These are phyloP conservation scores for Phlyctochytrium arcticum DNA, from an alignment of 192 early-diverging fungal genomes.

Conservation along the genomic window DNA sequence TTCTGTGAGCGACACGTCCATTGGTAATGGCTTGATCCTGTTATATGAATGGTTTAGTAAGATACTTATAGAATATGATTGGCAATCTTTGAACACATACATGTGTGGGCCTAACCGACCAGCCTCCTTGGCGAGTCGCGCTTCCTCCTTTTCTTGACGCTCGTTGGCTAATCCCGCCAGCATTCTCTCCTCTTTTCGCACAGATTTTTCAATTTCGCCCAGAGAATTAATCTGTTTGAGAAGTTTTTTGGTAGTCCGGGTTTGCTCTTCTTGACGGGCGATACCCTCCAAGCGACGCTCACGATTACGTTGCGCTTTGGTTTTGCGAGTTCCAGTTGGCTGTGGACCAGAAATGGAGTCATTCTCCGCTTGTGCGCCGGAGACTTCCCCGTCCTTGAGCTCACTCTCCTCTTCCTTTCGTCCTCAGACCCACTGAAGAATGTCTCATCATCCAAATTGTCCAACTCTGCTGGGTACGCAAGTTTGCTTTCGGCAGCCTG, in stretches of 20 bases:
- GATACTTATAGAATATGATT: background rate
- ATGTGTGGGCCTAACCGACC: slow-evolving; percentile 26
- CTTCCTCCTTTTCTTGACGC: slow-evolving; percentile 4
- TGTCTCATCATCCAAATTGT: slow-evolving; percentile 42
- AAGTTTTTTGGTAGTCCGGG: slow-evolving; percentile 9
- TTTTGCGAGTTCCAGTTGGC: slow-evolving; percentile 18
- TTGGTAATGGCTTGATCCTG: slow-evolving; percentile 30
- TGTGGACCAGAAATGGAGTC: background rate
- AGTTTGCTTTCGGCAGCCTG: slow-evolving; percentile 32
- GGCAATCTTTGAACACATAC: slow-evolving; percentile 18
- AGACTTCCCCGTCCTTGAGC: slow-evolving; percentile 16
- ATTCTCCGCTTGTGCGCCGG: background rate
- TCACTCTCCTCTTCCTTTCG: slow-evolving; percentile 32
- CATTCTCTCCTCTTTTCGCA: slow-evolving; percentile 24
- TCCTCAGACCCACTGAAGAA: slow-evolving; percentile 40
- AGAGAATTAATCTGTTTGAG: slow-evolving; percentile 19
- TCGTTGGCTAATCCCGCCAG: background rate
- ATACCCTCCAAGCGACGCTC: slow-evolving; percentile 1
- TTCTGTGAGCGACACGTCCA: slow-evolving; percentile 49
- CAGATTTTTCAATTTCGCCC: slow-evolving; percentile 25
- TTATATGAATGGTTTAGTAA: background rate
- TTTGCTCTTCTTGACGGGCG: slow-evolving; percentile 24
- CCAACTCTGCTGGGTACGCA: slow-evolving; percentile 46
- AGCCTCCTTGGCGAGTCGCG: slow-evolving; percentile 11
- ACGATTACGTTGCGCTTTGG: slow-evolving; percentile 30